phyloP scores from a whole-genome alignment of 768 basidiomycete genomes.

The Amanita muscaria region DNA sequence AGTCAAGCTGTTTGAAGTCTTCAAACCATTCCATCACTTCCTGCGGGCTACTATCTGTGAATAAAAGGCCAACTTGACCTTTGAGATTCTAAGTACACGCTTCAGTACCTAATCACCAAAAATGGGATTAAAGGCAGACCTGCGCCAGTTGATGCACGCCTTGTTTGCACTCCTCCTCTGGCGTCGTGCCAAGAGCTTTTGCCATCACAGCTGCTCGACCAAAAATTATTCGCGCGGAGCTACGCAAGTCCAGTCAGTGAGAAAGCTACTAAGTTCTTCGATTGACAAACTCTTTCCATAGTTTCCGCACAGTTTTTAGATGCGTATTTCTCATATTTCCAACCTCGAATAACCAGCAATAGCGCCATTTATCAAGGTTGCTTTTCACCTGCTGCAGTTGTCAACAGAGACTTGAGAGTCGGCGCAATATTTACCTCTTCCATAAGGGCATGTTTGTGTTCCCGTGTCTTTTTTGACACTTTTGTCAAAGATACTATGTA shows the following conservation, averaged over 20 bases:
- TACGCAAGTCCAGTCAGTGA: constrained; percentile 19
- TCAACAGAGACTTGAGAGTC: no score
- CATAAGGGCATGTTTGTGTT: constrained; percentile 81
- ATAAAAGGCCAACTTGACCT: constrained; percentile 90
- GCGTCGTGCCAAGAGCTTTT: constrained; percentile 84
- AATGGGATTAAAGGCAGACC: constrained; percentile 31
- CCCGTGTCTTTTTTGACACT: constrained; percentile 87
- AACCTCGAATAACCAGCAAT: constrained; percentile 93
- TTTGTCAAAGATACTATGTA: constrained; percentile 82
- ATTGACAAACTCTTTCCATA: constrained; percentile 81
- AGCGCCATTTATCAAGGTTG: constrained; percentile 83
- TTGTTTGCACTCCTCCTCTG: constrained; percentile 75
- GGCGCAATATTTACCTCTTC: no score
- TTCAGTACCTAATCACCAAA: neutral
- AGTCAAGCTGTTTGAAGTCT: constrained; percentile 84
- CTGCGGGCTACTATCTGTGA: constrained; percentile 83
- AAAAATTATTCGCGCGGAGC: constrained; percentile 87
- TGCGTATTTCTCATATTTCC: constrained; percentile 94
- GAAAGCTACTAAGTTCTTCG: neutral
- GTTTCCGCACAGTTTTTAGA: constrained; percentile 84
- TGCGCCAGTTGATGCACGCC: constrained; percentile 76
- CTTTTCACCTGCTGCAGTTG: constrained; percentile 54
- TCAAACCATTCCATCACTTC: constrained; percentile 95
- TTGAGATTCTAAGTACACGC: constrained; percentile 64
- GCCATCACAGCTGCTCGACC: constrained; percentile 87